Conservation (phyloP, 352 stramenopile genomes). For the Globisporangium paroecandrum region DNA sequence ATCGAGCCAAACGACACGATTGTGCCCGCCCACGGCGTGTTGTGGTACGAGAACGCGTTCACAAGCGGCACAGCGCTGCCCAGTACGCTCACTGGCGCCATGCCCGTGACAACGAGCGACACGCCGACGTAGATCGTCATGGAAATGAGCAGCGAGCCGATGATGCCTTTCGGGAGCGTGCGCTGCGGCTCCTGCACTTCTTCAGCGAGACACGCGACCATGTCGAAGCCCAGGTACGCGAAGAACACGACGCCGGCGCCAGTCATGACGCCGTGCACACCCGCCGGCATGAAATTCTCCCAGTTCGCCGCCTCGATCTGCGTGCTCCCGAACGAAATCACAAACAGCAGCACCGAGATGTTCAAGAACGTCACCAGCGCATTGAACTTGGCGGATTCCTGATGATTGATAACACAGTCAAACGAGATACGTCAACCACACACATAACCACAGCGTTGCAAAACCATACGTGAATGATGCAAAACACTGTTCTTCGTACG, state of each 20-base stretch:
- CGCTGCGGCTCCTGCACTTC: slow-evolving; percentile 88
- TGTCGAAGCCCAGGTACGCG: slow-evolving; percentile 91
- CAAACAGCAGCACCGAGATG: slow-evolving; percentile 87
- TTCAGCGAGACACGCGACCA: slow-evolving; percentile 90
- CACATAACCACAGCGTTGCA: not conserved
- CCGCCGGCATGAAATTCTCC: slow-evolving; percentile 81
- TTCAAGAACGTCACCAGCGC: slow-evolving; percentile 87
- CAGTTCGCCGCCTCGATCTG: slow-evolving; percentile 78
- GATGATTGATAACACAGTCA: not conserved
- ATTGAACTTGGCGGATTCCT: slow-evolving; percentile 93
- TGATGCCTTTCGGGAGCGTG: slow-evolving; percentile 90
- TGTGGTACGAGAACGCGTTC: slow-evolving; percentile 79
- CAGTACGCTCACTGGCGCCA: slow-evolving; percentile 72
- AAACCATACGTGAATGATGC: not conserved
- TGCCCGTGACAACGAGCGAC: slow-evolving; percentile 87
- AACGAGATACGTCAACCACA: not conserved
- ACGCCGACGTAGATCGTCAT: slow-evolving; percentile 90
- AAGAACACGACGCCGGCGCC: slow-evolving; percentile 90
- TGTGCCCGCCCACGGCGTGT: slow-evolving; percentile 63
- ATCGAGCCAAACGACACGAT: slow-evolving; percentile 92
- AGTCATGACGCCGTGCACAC: slow-evolving; percentile 86
- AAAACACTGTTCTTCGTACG: slow-evolving; percentile 27
- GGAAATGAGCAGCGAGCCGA: slow-evolving; percentile 88
- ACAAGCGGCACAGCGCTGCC: slow-evolving; percentile 76
- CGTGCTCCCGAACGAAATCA: slow-evolving; percentile 80